Conservation (phyloP, 2,329 filamentous ascomycete genomes). For the Coniochaeta sp. region DNA sequence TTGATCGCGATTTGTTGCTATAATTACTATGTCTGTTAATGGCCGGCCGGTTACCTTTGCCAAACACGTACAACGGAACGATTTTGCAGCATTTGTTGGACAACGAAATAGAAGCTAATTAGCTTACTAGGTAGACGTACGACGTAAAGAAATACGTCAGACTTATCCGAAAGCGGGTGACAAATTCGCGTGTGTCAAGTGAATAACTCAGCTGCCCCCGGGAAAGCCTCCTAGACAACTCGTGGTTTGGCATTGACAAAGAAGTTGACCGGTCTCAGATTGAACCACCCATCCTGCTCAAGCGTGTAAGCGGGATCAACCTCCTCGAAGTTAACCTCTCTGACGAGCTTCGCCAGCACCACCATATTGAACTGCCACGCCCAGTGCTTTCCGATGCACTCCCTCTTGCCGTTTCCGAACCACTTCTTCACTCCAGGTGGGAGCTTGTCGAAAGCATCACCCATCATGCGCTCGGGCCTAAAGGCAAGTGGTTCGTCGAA, state of each 20-base stretch:
- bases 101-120: background rate
- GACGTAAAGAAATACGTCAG: background rate
- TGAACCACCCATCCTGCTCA: slow-evolving; percentile 44
- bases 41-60: background rate
- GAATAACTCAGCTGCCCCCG: background rate
- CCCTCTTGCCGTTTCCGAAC: slow-evolving; percentile 43
- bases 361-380: slow-evolving; percentile 37
- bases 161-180: background rate
- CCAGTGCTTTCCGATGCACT: slow-evolving; percentile 44
- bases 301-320: slow-evolving; percentile 30
- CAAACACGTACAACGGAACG: background rate
- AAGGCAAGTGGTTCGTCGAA: slow-evolving; percentile 40
- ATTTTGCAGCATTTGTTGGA: background rate
- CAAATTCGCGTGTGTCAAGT: background rate
- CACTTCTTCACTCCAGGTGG: slow-evolving; percentile 39
- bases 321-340: slow-evolving; percentile 36
- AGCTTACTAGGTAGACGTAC: no score
- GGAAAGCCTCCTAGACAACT: background rate
- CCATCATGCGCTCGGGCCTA: slow-evolving; percentile 40
- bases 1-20: background rate
- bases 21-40: background rate
- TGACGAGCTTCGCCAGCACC: slow-evolving; percentile 33
- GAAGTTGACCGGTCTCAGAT: slow-evolving; percentile 39
- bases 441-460: slow-evolving; percentile 32
- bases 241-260: slow-evolving; percentile 33